Percentiles rank a stretch among this genome's conserved stretches.
phyloP scores from a whole-genome alignment of 2,329 filamentous ascomycete genomes.

The Xylaria sp. region DNA sequence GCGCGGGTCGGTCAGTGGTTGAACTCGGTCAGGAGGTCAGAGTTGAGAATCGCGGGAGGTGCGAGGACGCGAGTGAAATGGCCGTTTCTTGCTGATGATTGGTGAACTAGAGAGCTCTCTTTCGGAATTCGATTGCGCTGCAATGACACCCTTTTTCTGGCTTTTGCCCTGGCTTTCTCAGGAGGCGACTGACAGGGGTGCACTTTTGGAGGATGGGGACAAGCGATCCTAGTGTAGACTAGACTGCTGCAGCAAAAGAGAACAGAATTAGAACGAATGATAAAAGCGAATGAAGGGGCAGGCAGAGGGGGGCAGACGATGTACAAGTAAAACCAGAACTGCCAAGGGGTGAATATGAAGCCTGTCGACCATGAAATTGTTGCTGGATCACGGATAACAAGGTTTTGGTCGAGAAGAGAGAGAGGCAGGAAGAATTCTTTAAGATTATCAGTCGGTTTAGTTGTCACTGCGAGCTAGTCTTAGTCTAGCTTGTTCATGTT shows the following conservation, averaged over 20 bases:
- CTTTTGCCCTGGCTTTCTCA: constrained; percentile 29
- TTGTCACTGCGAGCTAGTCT: constrained; percentile 3
- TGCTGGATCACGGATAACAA: constrained; percentile 17
- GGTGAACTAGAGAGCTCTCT: constrained; percentile 27
- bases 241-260: constrained; percentile 6
- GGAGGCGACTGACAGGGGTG: constrained; percentile 37
- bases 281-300: constrained; percentile 23
- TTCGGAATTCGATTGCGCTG: constrained; percentile 35
- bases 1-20: constrained; percentile 13
- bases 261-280: constrained; percentile 15
- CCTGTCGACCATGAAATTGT: constrained; percentile 15
- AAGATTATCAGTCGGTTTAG: constrained; percentile 27
- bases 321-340: constrained; percentile 17
- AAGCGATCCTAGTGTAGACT: constrained; percentile 22
- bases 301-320: not conserved
- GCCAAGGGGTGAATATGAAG: constrained; percentile 4
- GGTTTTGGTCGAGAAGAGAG: constrained; percentile 14
- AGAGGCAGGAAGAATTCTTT: constrained; percentile 16
- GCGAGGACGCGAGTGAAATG: constrained; percentile 18
- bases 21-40: constrained; percentile 10
- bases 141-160: constrained; percentile 37
- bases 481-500: not conserved
- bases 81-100: constrained; percentile 22
- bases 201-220: constrained; percentile 22
- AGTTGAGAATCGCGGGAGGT: constrained; percentile 12